Base-by-base conservation (phyloP, 495 filamentous ascomycete species). In the Pseudomonodictys pantanalensis region DNA sequence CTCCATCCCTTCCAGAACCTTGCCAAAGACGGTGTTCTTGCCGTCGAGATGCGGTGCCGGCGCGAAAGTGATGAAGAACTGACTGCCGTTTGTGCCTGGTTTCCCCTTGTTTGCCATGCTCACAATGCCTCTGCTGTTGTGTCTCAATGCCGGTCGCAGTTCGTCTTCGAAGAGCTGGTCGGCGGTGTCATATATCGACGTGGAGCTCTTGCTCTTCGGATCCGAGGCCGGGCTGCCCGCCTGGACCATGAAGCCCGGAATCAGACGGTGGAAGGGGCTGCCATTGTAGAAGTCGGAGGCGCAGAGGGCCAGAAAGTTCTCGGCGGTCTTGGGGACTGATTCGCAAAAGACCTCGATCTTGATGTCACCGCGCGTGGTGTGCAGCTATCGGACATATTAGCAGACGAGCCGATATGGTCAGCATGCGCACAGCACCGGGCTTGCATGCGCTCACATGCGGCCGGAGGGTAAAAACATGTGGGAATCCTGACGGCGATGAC, bases 311-410 rank as follows among this genome's bases (percentile, higher is more conserved):
- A 98, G 84, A 76, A 98, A 98, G 77, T 97, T 98, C 87, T 95
- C 68, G 41, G 41, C 35, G 1, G 95, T 96, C 72, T 95, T 86
- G 48, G 93, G 93, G 25, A 95, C 89, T 66, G 86, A 84, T 76
- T 96, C 90, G 76, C 92, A 97, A 76, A 97, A 97, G 52, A 98
- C 77, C 71, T 98, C 93, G 71, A 97, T 83, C 75, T 97, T 98
- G 68, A 98, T 81, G 73, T 92, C 88, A 63, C 93, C 93, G 52
- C 86, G 81, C 17, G 85, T 88, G 39, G 93, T 98, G 76, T 96
- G 91, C 10, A 98, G 81, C 73, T 93, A 83, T 62, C 81, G 30
- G 1, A 11, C 15, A 2, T 3, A 35, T 57, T 23, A 56, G 60
- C 44, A 60, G 26, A 29, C 12, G 26, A 23, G 35, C n/a, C n/a